Evolutionary conservation across 1,284 basidiomycete genomes (phyloP).

Genomic region (Mycena citricolor): DNA sequence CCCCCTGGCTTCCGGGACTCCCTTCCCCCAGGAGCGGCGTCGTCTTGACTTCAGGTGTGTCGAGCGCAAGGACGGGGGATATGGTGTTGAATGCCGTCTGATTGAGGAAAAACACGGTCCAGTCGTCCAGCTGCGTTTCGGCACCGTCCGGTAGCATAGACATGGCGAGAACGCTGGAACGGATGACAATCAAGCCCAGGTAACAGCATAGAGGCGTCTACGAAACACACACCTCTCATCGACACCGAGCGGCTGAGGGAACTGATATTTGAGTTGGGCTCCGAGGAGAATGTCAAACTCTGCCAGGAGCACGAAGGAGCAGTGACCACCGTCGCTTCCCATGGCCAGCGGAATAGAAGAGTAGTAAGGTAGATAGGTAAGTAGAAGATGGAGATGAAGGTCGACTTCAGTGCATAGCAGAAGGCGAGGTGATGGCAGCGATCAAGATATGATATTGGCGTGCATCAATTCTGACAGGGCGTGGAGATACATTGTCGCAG

Average conservation of each 20-base stretch:
- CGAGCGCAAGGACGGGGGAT: conserved; percentile 75
- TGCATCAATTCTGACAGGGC: too few relatives aligned
- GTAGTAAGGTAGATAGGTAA: too few relatives aligned
- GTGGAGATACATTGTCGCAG: too few relatives aligned
- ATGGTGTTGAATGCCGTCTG: conserved; percentile 87
- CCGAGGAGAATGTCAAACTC: conserved; percentile 96
- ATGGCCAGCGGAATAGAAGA: conserved; percentile 26
- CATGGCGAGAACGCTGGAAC: conserved; percentile 82
- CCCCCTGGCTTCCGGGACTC: conserved; percentile 39
- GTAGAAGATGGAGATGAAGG: too few relatives aligned
- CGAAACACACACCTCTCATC: conserved; percentile 78
- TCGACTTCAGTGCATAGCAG: too few relatives aligned
- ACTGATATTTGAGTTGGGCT: conserved; percentile 89
- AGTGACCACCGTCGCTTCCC: conserved; percentile 61
- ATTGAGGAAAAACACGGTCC: conserved; percentile 98
- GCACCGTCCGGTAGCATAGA: conserved; percentile 98
- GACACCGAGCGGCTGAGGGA: conserved; percentile 87
- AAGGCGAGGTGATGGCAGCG: too few relatives aligned
- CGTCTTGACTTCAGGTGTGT: conserved; percentile 52
- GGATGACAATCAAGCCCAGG: background rate
- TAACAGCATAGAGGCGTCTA: background rate
- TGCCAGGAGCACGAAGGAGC: conserved; percentile 89
- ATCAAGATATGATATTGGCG: too few relatives aligned
- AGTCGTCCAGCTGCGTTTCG: conserved; percentile 91
- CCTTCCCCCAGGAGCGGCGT: conserved; percentile 39